Conservation (phyloP, 169 alveolate genomes). For the Eimeria zaria region DNA sequence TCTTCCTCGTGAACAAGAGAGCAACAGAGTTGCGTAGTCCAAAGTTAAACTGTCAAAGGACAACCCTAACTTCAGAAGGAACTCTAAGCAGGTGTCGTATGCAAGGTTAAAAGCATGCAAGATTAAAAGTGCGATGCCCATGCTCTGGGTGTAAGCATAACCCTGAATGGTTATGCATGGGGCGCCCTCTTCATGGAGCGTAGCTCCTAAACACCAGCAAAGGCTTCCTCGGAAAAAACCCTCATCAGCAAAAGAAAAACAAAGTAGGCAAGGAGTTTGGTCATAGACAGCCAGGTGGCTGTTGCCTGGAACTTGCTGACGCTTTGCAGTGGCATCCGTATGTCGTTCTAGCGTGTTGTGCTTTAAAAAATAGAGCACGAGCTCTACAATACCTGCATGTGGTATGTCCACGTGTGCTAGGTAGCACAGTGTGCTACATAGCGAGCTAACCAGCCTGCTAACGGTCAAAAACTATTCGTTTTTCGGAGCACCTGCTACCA, state of each 20-base stretch:
- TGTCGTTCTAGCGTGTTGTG: neutral
- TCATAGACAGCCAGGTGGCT: neutral
- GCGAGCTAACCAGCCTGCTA: neutral
- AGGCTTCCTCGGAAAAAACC: neutral
- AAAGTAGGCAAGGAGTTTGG: neutral
- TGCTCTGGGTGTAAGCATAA: too few species aligned
- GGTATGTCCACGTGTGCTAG: neutral
- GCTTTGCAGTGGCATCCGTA: neutral
- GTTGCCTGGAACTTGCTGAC: neutral
- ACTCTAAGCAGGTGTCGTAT: neutral
- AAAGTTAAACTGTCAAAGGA: neutral
- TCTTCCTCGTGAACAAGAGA: neutral
- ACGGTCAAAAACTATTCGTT: neutral
- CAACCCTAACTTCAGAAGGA: neutral
- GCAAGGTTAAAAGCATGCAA: too few species aligned
- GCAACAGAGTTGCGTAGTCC: neutral
- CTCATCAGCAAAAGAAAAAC: neutral
- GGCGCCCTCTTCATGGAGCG: neutral
- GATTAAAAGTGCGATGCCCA: too few species aligned
- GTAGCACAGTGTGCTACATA: neutral
- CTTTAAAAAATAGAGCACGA: neutral
- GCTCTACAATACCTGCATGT: neutral
- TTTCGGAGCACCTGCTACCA: conserved; percentile 1
- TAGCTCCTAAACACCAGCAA: neutral
- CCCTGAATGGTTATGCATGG: neutral